Conservation (phyloP, 1,139 yeast species). For the Candida tunisiensis region DNA sequence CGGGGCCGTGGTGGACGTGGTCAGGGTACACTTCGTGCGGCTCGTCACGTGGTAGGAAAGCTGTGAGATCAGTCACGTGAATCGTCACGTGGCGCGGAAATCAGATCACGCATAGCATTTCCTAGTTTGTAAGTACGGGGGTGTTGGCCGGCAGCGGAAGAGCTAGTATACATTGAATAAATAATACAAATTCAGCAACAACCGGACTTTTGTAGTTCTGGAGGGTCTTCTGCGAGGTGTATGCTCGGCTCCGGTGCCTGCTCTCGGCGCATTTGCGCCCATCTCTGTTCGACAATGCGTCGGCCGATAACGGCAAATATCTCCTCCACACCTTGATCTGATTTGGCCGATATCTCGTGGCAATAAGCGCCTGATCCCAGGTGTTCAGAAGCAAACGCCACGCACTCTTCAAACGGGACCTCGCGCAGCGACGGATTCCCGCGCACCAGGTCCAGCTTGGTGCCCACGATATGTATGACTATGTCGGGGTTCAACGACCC, state of each 20-base stretch:
- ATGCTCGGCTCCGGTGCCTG: slow-evolving; percentile 6
- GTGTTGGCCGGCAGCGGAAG: no score
- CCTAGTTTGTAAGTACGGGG: no score
- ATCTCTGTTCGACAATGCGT: slow-evolving; percentile 12
- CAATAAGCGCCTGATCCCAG: slow-evolving; percentile 15
- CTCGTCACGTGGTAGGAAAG: no score
- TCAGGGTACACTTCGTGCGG: no score
- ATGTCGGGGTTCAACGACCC: slow-evolving; percentile 60
- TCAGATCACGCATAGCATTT: no score
- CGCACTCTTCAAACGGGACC: slow-evolving; percentile 21
- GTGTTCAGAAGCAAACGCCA: slow-evolving; percentile 17
- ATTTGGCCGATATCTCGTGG: slow-evolving; percentile 21
- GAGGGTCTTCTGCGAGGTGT: no score
- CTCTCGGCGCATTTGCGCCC: slow-evolving; percentile 6
- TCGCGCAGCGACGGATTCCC: slow-evolving; percentile 19
- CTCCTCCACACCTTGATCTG: slow-evolving; percentile 21
- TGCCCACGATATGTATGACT: slow-evolving; percentile 86
- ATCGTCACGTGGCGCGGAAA: no score
- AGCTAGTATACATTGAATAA: no score
- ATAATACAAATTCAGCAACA: no score
- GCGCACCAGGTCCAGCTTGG: slow-evolving; percentile 56
- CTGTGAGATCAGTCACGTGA: no score
- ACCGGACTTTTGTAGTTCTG: no score
- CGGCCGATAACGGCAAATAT: slow-evolving; percentile 20
- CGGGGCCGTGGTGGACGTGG: no score